Percentiles rank a stretch among this genome's conserved stretches.
phyloP scores from a whole-genome alignment of 768 basidiomycete species.

The Boletus fagicola region DNA sequence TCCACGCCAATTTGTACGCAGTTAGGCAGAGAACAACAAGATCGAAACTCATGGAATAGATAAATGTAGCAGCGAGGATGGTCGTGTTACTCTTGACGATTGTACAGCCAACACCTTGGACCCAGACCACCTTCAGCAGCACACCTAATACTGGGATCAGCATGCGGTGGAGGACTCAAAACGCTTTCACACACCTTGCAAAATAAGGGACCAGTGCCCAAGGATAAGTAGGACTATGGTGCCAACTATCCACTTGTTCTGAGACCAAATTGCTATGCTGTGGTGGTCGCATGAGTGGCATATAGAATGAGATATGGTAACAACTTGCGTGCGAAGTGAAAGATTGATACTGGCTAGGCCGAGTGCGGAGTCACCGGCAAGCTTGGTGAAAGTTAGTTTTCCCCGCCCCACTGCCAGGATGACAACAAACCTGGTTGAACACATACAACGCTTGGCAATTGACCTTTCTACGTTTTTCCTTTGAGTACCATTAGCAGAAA shows the following conservation, averaged over 20 bases:
- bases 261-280: constrained; percentile 66
- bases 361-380: constrained; percentile 43
- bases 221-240: constrained; percentile 54
- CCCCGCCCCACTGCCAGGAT: not conserved
- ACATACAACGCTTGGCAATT: constrained; percentile 48
- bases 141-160: constrained; percentile 41
- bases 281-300: constrained; percentile 13
- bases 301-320: not conserved
- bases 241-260: constrained; percentile 50
- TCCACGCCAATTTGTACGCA: constrained; percentile 52
- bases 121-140: constrained; percentile 57
- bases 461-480: constrained; percentile 29
- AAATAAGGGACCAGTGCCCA: constrained; percentile 69
- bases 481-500: not conserved
- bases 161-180: not conserved
- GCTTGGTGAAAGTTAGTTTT: constrained; percentile 22
- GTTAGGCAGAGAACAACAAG: constrained; percentile 58
- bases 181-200: constrained; percentile 48
- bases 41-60: constrained; percentile 77
- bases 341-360: constrained; percentile 48
- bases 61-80: constrained; percentile 66
- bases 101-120: constrained; percentile 46
- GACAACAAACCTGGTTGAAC: constrained; percentile 41
- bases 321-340: constrained; percentile 43
- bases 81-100: constrained; percentile 61